phyloP scores from a whole-genome alignment of 176 grass and related monocot genomes.

The Zizania latifolia region DNA sequence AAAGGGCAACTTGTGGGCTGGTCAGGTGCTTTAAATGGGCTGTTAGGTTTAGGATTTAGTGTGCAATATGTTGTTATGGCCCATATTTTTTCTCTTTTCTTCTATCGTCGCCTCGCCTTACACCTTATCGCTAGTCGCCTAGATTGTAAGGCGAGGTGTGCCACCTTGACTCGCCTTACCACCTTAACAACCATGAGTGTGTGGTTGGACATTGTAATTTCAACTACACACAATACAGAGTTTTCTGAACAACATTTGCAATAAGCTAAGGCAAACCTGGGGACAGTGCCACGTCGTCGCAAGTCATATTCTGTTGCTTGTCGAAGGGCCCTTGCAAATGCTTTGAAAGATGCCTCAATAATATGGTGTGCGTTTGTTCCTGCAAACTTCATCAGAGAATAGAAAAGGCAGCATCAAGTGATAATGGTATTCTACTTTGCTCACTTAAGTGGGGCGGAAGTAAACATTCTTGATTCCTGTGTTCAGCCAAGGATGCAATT shows the following conservation, averaged over 20 bases:
- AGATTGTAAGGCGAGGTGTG: too few species aligned
- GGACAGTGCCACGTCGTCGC: conserved; percentile 61
- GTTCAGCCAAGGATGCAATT: not conserved
- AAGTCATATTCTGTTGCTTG: conserved; percentile 88
- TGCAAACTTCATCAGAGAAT: conserved; percentile 57
- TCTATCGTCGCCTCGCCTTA: too few species aligned
- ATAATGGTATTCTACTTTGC: not conserved
- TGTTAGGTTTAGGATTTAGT: too few species aligned
- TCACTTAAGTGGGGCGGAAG: not conserved
- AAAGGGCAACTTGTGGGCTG: too few species aligned
- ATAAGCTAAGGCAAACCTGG: conserved; percentile 49
- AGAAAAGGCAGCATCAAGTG: not conserved
- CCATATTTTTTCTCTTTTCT: too few species aligned
- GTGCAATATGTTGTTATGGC: too few species aligned
- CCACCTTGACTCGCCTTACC: too few species aligned
- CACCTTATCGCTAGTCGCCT: too few species aligned
- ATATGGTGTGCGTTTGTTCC: conserved; percentile 90
- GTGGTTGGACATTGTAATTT: not conserved
- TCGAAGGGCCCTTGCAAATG: conserved; percentile 93
- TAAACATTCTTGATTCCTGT: not conserved
- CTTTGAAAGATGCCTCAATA: conserved; percentile 86
- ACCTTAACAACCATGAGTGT: too few species aligned
- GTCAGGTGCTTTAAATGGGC: too few species aligned
- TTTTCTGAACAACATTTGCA: conserved; percentile 11
- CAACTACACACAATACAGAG: not conserved